phyloP scores from a whole-genome alignment of 345 rosid genomes.

The Euclidium syriacum region DNA sequence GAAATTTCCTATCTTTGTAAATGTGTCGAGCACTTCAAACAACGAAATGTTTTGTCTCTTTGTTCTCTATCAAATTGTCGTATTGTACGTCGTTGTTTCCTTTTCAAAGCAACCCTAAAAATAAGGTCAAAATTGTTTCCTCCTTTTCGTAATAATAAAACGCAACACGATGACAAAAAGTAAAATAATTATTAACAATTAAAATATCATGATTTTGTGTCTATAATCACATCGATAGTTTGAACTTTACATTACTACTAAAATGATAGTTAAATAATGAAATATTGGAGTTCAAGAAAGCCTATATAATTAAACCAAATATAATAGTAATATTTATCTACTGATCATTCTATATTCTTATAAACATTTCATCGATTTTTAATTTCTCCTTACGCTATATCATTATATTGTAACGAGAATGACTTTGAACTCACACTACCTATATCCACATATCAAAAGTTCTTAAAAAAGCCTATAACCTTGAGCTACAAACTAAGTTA shows the following conservation, averaged over 20 bases:
- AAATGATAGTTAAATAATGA: conserved; percentile 3
- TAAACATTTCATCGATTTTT: conserved; percentile 8
- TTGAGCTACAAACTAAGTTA: conserved; percentile 28
- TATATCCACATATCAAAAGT: conserved; percentile 9
- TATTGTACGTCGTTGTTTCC: conserved; percentile 26
- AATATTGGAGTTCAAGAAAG: conserved; percentile 16
- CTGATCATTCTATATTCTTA: background rate
- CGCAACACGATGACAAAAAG: conserved; percentile 26
- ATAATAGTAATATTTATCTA: background rate
- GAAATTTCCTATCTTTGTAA: conserved; percentile 1
- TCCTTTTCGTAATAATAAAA: conserved; percentile 11
- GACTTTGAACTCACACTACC: conserved; percentile 27
- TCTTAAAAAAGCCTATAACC: background rate
- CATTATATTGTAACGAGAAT: conserved; percentile 21
- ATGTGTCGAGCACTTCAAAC: conserved; percentile 24
- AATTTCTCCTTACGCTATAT: conserved; percentile 25
- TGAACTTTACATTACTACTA: background rate
- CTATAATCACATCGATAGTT: conserved; percentile 5
- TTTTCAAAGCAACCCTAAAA: conserved; percentile 23
- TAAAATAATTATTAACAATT: background rate
- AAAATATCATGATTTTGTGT: conserved; percentile 2
- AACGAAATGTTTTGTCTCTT: conserved; percentile 17
- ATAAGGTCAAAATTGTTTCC: conserved; percentile 14
- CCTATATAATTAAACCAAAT: conserved; percentile 2
- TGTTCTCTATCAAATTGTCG: conserved; percentile 33